Evolutionary conservation across 2,329 filamentous ascomycete genomes (phyloP).

Genomic region (Myriosclerotinia curreyana): DNA sequence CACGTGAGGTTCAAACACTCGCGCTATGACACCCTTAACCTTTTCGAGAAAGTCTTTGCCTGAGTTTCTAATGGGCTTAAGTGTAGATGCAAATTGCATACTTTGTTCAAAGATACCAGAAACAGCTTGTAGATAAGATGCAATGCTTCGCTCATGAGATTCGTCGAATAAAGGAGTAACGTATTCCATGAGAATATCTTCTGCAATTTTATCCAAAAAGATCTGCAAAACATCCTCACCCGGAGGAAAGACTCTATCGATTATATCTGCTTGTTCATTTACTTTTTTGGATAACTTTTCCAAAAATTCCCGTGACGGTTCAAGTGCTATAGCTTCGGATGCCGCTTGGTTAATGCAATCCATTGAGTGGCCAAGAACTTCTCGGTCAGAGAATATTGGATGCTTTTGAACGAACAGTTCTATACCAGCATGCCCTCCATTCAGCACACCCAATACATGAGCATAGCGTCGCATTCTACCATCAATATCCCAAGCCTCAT

Average conservation of each 20-base stretch:
- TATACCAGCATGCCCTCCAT: slow-evolving; percentile 73
- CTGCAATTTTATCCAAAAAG: slow-evolving; percentile 77
- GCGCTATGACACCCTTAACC: slow-evolving; percentile 64
- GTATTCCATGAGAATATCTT: slow-evolving; percentile 82
- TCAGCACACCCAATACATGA: slow-evolving; percentile 76
- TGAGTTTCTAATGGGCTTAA: slow-evolving; percentile 64
- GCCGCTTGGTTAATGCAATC: slow-evolving; percentile 74
- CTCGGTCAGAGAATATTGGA: slow-evolving; percentile 72
- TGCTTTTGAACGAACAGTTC: slow-evolving; percentile 90
- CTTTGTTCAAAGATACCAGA: slow-evolving; percentile 86
- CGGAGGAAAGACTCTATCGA: slow-evolving; percentile 76
- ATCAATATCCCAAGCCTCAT: slow-evolving; percentile 83
- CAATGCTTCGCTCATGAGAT: slow-evolving; percentile 70
- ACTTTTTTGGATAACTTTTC: slow-evolving; percentile 68
- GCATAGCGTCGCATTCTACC: slow-evolving; percentile 88
- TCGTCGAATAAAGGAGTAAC: slow-evolving; percentile 83
- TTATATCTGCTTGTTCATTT: slow-evolving; percentile 77
- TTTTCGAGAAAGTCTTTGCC: slow-evolving; percentile 60
- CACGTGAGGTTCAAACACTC: slow-evolving; percentile 87
- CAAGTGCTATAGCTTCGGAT: slow-evolving; percentile 67
- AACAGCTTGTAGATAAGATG: slow-evolving; percentile 79
- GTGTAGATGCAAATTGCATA: slow-evolving; percentile 68
- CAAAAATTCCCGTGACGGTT: slow-evolving; percentile 81
- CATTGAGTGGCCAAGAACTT: slow-evolving; percentile 68
- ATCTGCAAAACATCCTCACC: slow-evolving; percentile 68